These are phyloP conservation scores for Thraustotheca clavata DNA, from an alignment of 352 stramenopile genomes.

Conservation along the genomic window DNA sequence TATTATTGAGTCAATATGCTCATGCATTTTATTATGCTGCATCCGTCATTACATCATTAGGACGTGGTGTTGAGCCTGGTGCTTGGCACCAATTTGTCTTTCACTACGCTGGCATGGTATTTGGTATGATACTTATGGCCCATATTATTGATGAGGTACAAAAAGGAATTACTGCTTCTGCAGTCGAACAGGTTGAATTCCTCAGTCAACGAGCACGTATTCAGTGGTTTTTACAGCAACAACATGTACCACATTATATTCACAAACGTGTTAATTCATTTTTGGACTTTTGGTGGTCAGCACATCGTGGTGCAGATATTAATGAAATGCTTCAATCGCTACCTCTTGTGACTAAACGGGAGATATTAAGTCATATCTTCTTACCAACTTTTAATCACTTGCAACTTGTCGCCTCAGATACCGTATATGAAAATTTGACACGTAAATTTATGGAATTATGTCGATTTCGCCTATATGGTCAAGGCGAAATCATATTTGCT, in stretches of 20 bases:
- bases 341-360: background rate
- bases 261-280: conserved; percentile 4
- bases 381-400: background rate
- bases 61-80: conserved; percentile 4
- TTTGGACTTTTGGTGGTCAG: conserved; percentile 21
- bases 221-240: conserved; percentile 1
- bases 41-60: background rate
- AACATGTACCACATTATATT: background rate
- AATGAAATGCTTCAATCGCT: background rate
- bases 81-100: background rate
- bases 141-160: conserved; percentile 17
- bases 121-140: conserved; percentile 16
- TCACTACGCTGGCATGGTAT: background rate
- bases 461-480: conserved; percentile 50
- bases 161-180: conserved; percentile 17
- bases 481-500: conserved; percentile 54
- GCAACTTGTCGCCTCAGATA: background rate
- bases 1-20: background rate
- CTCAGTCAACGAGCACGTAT: conserved; percentile 4
- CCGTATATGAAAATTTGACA: no score
- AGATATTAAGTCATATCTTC: conserved; percentile 13
- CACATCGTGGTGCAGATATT: conserved; percentile 14
- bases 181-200: conserved; percentile 20
- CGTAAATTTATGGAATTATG: no score
- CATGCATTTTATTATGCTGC: conserved; percentile 2